Percentiles rank a stretch among this genome's conserved stretches.
Evolutionary conservation across 2,329 filamentous ascomycete genomes (phyloP).

Genomic region (Trichoderma sp.): DNA sequence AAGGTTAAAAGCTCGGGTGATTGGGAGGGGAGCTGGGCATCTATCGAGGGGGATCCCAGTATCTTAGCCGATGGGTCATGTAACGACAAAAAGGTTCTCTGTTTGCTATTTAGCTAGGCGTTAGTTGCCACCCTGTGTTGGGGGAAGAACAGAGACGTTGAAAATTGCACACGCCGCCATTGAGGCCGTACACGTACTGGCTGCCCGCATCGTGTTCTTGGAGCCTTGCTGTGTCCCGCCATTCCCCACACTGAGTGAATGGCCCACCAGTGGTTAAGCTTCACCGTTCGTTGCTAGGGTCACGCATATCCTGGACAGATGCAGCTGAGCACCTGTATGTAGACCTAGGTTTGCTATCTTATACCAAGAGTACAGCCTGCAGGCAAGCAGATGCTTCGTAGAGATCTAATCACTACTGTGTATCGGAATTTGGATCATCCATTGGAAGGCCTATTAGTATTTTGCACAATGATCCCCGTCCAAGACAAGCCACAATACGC

Average conservation of each 20-base stretch:
- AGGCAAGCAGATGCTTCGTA: background rate
- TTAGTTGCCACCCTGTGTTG: background rate
- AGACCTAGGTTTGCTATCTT: background rate
- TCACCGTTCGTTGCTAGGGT: background rate
- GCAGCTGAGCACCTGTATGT: background rate
- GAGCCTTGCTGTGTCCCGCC: conserved; percentile 10
- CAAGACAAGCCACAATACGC: background rate
- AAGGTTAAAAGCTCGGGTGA: background rate
- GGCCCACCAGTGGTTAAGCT: conserved; percentile 3
- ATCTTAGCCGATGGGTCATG: background rate
- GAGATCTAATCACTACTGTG: background rate
- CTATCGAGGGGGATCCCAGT: background rate
- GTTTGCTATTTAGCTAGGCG: conserved; percentile 7
- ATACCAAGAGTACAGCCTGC: background rate
- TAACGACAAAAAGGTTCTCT: conserved; percentile 2
- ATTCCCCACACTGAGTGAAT: conserved; percentile 10
- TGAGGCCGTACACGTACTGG: background rate
- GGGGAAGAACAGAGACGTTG: background rate
- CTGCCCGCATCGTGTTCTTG: conserved; percentile 2
- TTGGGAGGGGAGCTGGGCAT: background rate
- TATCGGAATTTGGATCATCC: background rate
- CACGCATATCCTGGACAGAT: background rate
- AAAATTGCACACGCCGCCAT: conserved; percentile 2
- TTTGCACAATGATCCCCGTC: background rate
- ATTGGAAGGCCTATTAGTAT: background rate